phyloP scores from a whole-genome alignment of 78 protist genomes.

The Anaeramoeba ignava region DNA sequence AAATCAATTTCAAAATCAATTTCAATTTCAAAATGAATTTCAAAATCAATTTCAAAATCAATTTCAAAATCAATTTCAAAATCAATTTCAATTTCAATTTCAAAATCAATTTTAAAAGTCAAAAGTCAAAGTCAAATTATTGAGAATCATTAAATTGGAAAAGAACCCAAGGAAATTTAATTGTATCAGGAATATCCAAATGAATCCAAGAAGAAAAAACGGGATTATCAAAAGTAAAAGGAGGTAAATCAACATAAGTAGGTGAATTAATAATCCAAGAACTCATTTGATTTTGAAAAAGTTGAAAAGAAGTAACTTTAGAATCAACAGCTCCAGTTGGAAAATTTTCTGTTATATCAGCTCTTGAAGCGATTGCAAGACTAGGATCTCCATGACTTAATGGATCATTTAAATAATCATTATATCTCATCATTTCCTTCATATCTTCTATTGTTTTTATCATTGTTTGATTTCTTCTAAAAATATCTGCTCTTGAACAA shows the following conservation, averaged over 20 bases:
- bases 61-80: too few species aligned
- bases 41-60: too few species aligned
- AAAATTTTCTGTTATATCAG: background rate
- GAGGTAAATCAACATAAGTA: background rate
- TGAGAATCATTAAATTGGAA: too few species aligned
- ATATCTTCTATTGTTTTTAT: background rate
- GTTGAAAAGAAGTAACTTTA: background rate
- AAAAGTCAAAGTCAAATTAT: too few species aligned
- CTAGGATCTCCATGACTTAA: background rate
- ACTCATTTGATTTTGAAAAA: background rate
- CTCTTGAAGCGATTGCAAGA: background rate
- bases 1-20: too few species aligned
- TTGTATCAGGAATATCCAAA: background rate
- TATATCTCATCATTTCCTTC: background rate
- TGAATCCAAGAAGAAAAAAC: background rate
- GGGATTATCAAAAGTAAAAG: background rate
- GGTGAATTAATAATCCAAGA: background rate
- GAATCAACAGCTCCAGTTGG: background rate
- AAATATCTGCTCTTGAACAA: background rate
- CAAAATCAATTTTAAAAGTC: too few species aligned
- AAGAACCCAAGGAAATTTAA: background rate
- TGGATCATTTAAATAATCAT: background rate
- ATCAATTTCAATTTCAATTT: too few species aligned
- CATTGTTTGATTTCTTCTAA: background rate
- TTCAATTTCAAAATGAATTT: too few species aligned